Conservation (phyloP, 2,329 filamentous ascomycete genomes). For the Arthrobotrys pseudoclavata region DNA sequence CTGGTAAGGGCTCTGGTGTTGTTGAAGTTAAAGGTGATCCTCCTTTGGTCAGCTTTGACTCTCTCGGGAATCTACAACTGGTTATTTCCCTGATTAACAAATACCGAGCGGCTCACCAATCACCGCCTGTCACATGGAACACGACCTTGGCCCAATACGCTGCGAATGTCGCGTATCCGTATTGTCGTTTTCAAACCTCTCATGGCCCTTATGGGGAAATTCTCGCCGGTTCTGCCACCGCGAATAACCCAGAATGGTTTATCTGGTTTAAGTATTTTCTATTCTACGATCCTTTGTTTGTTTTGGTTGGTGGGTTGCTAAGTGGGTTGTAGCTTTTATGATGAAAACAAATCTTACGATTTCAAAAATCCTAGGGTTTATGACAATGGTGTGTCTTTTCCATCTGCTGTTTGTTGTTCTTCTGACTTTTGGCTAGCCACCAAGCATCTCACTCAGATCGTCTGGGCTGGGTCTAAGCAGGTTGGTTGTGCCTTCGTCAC, state of each 20-base stretch:
- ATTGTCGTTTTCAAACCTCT: neutral
- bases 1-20: neutral
- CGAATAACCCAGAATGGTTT: slow-evolving; percentile 37
- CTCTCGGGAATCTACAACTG: neutral
- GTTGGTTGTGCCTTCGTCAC: slow-evolving; percentile 32
- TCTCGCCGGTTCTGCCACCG: slow-evolving; percentile 8
- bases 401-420: too few relatives aligned
- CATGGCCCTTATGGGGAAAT: slow-evolving; percentile 37
- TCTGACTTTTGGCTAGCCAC: slow-evolving; percentile 15
- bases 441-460: slow-evolving; percentile 31
- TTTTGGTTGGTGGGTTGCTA: neutral
- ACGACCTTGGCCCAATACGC: slow-evolving; percentile 18
- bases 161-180: slow-evolving; percentile 2
- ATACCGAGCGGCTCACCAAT: slow-evolving; percentile 14
- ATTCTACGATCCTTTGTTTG: neutral
- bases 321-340: slow-evolving; percentile 2
- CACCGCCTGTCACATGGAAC: slow-evolving; percentile 24
- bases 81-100: slow-evolving; percentile 1
- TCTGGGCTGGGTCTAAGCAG: slow-evolving; percentile 29
- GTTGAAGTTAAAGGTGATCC: neutral
- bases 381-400: slow-evolving; percentile 12
- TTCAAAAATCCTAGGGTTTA: slow-evolving; percentile 6
- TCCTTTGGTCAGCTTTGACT: neutral
- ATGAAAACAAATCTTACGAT: slow-evolving; percentile 16
- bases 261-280: slow-evolving; percentile 39